Evolutionary conservation across 2,329 filamentous ascomycete species (phyloP).

Genomic region (Sporothrix mexicana): DNA sequence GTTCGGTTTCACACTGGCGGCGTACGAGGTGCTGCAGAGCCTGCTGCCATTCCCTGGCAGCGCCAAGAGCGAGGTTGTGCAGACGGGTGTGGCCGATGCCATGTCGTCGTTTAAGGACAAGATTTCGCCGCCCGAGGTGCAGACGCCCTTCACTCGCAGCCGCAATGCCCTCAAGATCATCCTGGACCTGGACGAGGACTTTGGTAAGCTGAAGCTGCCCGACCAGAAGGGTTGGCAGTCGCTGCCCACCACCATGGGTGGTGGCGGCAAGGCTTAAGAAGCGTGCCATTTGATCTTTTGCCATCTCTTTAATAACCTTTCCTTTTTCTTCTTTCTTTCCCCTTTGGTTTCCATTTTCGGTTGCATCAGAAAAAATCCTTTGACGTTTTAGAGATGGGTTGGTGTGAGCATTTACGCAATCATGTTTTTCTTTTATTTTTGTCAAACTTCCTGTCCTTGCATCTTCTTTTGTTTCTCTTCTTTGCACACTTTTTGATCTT

Average conservation of each 20-base stretch:
- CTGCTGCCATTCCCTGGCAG: conserved; percentile 78
- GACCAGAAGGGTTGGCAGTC: conserved; percentile 60
- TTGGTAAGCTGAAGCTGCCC: conserved; percentile 74
- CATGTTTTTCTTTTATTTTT: conserved; percentile 7
- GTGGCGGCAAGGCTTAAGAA: conserved; percentile 35
- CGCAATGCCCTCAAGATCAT: conserved; percentile 95
- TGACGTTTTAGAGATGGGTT: conserved; percentile 21
- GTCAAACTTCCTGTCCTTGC: conserved; percentile 4
- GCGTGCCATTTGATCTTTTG: background rate
- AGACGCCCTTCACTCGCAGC: conserved; percentile 65
- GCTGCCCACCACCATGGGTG: conserved; percentile 57
- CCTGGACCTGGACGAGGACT: conserved; percentile 90
- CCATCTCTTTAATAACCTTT: background rate
- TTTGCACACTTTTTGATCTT: conserved; percentile 3
- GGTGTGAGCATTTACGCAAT: conserved; percentile 27
- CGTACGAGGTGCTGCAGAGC: conserved; percentile 89
- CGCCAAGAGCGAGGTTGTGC: conserved; percentile 56
- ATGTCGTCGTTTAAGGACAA: conserved; percentile 27
- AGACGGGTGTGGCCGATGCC: conserved; percentile 67
- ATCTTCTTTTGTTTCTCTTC: conserved; percentile 7
- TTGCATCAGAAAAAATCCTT: conserved; percentile 24
- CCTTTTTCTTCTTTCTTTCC: background rate
- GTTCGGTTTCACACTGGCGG: conserved; percentile 96
- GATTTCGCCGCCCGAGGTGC: conserved; percentile 40
- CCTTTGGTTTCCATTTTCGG: background rate